Evolutionary conservation across 2,329 filamentous ascomycete genomes (phyloP).

Genomic region (Colletotrichum musae): DNA sequence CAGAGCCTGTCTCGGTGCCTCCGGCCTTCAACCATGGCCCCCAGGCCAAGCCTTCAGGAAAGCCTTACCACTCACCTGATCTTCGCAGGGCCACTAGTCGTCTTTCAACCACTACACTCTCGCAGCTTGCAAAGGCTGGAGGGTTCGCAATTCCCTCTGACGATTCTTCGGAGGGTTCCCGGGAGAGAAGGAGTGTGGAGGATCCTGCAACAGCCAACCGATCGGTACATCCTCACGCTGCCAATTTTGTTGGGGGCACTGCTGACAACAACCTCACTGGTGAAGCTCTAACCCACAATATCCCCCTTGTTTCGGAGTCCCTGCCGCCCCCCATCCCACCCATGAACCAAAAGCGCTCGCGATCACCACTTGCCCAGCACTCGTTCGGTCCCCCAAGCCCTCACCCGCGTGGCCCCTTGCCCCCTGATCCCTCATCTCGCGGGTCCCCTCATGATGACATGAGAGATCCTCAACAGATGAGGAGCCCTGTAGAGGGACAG

Average conservation of each 20-base stretch:
- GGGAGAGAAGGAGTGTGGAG: conserved; percentile 51
- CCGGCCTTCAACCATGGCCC: conserved; percentile 85
- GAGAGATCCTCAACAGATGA: neutral
- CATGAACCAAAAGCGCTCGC: conserved; percentile 58
- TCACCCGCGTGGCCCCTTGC: conserved; percentile 50
- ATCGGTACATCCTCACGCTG: conserved; percentile 66
- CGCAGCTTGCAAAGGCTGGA: conserved; percentile 82
- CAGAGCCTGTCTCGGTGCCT: conserved; percentile 82
- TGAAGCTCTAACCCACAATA: conserved; percentile 64
- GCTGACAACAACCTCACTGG: conserved; percentile 69
- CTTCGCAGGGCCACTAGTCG: conserved; percentile 86
- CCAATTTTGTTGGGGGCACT: conserved; percentile 65
- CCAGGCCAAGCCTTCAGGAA: conserved; percentile 76
- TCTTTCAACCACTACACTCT: conserved; percentile 85
- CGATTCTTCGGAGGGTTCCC: conserved; percentile 48
- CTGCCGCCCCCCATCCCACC: conserved; percentile 59
- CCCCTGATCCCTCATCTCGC: conserved; percentile 46
- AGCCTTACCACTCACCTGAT: conserved; percentile 82
- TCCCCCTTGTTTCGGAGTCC: conserved; percentile 53
- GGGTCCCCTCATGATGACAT: conserved; percentile 20
- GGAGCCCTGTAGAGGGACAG: conserved; percentile 5
- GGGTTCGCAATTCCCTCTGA: conserved; percentile 62
- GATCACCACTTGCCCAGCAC: conserved; percentile 60
- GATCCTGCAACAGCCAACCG: conserved; percentile 47
- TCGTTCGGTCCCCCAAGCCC: conserved; percentile 50